phyloP scores from a whole-genome alignment of 2,329 filamentous ascomycete genomes.

The Pyricularia grisea region DNA sequence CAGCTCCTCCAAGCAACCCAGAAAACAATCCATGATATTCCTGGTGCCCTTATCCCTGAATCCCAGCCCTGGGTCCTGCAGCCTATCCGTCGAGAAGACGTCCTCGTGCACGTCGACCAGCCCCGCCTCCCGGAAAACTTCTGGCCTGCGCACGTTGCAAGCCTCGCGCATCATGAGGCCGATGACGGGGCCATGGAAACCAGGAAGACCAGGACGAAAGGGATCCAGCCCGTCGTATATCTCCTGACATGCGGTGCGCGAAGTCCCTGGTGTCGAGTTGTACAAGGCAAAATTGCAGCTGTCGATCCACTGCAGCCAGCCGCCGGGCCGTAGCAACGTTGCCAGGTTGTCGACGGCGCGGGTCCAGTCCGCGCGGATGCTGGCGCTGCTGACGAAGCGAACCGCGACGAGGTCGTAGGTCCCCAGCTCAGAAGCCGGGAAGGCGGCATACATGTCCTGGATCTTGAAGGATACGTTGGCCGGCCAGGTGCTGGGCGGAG shows the following conservation, averaged over 20 bases:
- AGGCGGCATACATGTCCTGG: slow-evolving; percentile 15
- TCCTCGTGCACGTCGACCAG: slow-evolving; percentile 12
- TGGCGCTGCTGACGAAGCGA: slow-evolving; percentile 15
- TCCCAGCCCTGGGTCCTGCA: slow-evolving; percentile 8
- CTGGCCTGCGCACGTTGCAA: slow-evolving; percentile 2
- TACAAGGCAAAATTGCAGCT: slow-evolving; percentile 9
- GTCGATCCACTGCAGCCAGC: slow-evolving; percentile 13
- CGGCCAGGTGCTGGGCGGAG: slow-evolving; percentile 7
- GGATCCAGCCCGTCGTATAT: slow-evolving; percentile 7
- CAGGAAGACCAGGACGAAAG: slow-evolving; percentile 1
- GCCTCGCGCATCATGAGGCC: slow-evolving; percentile 11
- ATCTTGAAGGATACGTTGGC: slow-evolving; percentile 13
- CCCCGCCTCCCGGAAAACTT: slow-evolving; percentile 5
- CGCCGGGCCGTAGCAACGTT: slow-evolving; percentile 14
- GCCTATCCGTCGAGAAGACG: slow-evolving; percentile 12
- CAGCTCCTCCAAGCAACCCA: slow-evolving; percentile 10
- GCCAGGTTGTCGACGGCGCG: slow-evolving; percentile 8
- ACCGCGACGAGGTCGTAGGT: slow-evolving; percentile 17
- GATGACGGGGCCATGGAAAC: slow-evolving; percentile 3
- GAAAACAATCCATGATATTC: slow-evolving; percentile 10
- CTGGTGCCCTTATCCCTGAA: slow-evolving; percentile 10
- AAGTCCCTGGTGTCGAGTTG: slow-evolving; percentile 5
- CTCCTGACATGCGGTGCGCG: slow-evolving; percentile 7
- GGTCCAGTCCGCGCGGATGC: slow-evolving; percentile 10
- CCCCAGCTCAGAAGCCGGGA: slow-evolving; percentile 11